These are phyloP conservation scores for Pseudozyma sp. DNA, from an alignment of 1,284 basidiomycete genomes.

Conservation along the genomic window DNA sequence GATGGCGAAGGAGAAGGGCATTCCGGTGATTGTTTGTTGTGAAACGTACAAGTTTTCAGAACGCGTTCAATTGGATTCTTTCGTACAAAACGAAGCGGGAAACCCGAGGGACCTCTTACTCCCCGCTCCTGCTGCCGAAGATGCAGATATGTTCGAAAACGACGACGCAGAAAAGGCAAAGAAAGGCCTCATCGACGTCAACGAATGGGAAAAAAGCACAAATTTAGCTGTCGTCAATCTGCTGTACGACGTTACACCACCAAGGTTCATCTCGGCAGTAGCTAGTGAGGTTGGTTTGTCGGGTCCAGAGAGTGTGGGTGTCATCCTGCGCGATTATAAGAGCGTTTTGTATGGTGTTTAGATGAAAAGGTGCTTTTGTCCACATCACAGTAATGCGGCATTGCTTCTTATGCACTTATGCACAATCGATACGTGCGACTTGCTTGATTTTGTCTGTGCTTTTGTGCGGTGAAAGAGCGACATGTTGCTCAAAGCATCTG, in stretches of 20 bases:
- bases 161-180: slow-evolving; percentile 15
- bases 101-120: slow-evolving; percentile 52
- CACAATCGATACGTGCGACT: too few species aligned
- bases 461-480: too few species aligned
- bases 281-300: slow-evolving; percentile 66
- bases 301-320: slow-evolving; percentile 66
- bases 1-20: slow-evolving; percentile 88
- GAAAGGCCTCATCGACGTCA: slow-evolving; percentile 39
- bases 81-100: slow-evolving; percentile 90
- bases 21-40: slow-evolving; percentile 95
- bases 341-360: slow-evolving; percentile 63
- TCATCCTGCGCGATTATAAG: slow-evolving; percentile 68
- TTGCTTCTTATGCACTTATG: too few species aligned
- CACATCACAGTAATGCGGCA: too few species aligned
- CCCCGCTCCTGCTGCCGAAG: slow-evolving; percentile 22
- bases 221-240: slow-evolving; percentile 62
- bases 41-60: slow-evolving; percentile 99
- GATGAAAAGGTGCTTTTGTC: too few species aligned
- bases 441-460: too few species aligned
- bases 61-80: slow-evolving; percentile 89
- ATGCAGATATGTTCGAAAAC: slow-evolving; percentile 22
- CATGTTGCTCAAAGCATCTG: neutral
- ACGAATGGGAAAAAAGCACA: slow-evolving; percentile 45
- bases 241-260: slow-evolving; percentile 67
- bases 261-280: slow-evolving; percentile 63